Conservation (phyloP, 1,139 yeast species). For the Blastobotrys petasosporus region DNA sequence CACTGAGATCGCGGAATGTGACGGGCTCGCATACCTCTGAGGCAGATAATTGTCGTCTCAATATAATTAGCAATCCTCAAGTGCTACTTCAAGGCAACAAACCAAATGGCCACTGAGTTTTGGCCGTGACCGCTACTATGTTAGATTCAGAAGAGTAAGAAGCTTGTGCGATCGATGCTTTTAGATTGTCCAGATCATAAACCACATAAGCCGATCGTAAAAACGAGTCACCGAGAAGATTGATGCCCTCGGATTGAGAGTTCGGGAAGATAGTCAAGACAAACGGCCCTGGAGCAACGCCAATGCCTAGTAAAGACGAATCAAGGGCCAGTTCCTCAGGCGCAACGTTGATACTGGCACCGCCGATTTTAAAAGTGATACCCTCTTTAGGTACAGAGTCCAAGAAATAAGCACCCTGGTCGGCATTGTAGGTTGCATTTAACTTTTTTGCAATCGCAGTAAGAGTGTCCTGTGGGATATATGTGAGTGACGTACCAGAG, state of each 20-base stretch:
- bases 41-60: no score
- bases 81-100: no score
- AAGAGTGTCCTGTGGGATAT: conserved; percentile 39
- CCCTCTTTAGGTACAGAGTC: conserved; percentile 16
- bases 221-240: conserved; percentile 64
- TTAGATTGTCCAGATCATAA: conserved; percentile 45
- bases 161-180: conserved; percentile 22
- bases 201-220: conserved; percentile 68
- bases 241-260: conserved; percentile 9
- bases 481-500: conserved; percentile 62
- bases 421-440: conserved; percentile 9
- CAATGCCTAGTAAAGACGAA: neutral
- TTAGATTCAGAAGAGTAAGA: conserved; percentile 11
- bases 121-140: neutral
- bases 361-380: conserved; percentile 20
- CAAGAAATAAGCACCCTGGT: conserved; percentile 12
- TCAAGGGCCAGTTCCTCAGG: conserved; percentile 30
- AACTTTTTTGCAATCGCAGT: conserved; percentile 22
- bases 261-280: conserved; percentile 19
- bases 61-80: no score
- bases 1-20: no score
- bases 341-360: conserved; percentile 38
- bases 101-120: neutral
- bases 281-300: neutral
- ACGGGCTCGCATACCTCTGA: no score